Percentiles rank a stretch among this genome's conserved stretches.
phyloP scores from a whole-genome alignment of 1,139 yeast species.

The Pichia sorboxylosa region DNA sequence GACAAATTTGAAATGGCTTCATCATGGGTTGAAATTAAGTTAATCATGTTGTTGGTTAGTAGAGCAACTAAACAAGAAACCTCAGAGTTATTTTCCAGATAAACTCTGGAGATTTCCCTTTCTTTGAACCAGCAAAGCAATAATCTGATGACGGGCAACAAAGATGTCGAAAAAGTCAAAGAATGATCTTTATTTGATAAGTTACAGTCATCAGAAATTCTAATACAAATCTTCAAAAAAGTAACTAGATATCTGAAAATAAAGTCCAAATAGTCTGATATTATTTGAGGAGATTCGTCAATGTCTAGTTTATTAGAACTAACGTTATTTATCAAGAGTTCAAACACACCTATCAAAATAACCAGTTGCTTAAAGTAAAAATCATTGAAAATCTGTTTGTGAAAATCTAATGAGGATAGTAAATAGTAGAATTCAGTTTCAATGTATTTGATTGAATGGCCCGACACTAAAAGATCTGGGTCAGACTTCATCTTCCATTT shows the following conservation, averaged over 20 bases:
- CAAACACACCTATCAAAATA: conserved; percentile 24
- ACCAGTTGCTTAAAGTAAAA: conserved; percentile 23
- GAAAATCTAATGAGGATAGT: conserved; percentile 19
- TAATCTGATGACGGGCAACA: conserved; percentile 32
- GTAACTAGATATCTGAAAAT: conserved; percentile 23
- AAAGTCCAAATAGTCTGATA: conserved; percentile 23
- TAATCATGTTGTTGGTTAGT: conserved; percentile 5
- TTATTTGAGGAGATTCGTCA: conserved; percentile 13
- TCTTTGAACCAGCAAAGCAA: conserved; percentile 43
- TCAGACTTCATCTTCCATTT: conserved; percentile 24
- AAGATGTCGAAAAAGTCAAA: conserved; percentile 14
- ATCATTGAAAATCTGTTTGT: conserved; percentile 21
- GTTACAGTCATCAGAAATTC: conserved; percentile 14
- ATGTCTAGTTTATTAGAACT: conserved; percentile 13
- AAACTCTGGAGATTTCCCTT: conserved; percentile 31
- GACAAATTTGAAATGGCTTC: neutral
- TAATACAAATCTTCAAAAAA: conserved; percentile 18
- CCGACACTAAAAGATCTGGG: conserved; percentile 22
- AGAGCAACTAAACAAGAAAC: conserved; percentile 7
- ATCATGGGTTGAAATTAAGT: neutral
- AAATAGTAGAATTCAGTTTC: conserved; percentile 26
- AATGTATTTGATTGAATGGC: conserved; percentile 22
- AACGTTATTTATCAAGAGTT: conserved; percentile 18
- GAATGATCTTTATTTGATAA: conserved; percentile 1
- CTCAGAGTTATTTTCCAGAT: conserved; percentile 23